phyloP scores from a whole-genome alignment of 306 rosid genomes.

The Trifolium fragiferum region DNA sequence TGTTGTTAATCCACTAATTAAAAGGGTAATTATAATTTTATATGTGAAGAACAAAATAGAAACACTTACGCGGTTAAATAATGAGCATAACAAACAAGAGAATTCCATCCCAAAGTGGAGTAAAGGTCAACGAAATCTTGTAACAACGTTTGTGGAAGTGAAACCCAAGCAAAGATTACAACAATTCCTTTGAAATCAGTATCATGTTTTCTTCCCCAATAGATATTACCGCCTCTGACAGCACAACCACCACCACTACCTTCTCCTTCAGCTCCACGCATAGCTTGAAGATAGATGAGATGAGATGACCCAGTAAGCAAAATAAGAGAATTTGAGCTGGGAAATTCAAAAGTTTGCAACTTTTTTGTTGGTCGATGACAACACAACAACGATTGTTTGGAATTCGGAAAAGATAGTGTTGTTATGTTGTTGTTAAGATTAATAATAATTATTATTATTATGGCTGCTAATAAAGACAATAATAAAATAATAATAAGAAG shows the following conservation, averaged over 20 bases:
- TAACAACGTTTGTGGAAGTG: slow-evolving; percentile 62
- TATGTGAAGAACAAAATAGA: not conserved
- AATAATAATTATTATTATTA: not conserved
- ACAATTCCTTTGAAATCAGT: slow-evolving; percentile 71
- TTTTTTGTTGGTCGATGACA: not conserved
- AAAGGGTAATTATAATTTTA: not conserved
- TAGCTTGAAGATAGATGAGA: slow-evolving; percentile 26
- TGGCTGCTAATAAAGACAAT: not conserved
- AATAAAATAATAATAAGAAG: too few species aligned
- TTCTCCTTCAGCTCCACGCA: slow-evolving; percentile 53
- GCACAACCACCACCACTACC: slow-evolving; percentile 38
- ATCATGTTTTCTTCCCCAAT: slow-evolving; percentile 79
- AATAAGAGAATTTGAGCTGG: slow-evolving; percentile 28
- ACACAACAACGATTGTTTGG: not conserved
- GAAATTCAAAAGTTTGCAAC: slow-evolving; percentile 18
- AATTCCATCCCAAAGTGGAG: slow-evolving; percentile 82
- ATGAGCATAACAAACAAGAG: slow-evolving; percentile 82
- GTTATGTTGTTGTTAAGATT: not conserved
- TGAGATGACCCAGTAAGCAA: slow-evolving; percentile 30
- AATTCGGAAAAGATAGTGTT: not conserved
- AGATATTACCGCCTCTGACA: slow-evolving; percentile 57
- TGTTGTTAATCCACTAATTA: not conserved
- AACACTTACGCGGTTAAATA: slow-evolving; percentile 80
- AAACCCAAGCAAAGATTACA: slow-evolving; percentile 89
- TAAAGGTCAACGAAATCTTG: slow-evolving; percentile 68